Evolutionary conservation across 2,329 filamentous ascomycete species (phyloP), one percentile per base, ranked within the genome.

Genomic region (Capronia epimyces): DNA sequence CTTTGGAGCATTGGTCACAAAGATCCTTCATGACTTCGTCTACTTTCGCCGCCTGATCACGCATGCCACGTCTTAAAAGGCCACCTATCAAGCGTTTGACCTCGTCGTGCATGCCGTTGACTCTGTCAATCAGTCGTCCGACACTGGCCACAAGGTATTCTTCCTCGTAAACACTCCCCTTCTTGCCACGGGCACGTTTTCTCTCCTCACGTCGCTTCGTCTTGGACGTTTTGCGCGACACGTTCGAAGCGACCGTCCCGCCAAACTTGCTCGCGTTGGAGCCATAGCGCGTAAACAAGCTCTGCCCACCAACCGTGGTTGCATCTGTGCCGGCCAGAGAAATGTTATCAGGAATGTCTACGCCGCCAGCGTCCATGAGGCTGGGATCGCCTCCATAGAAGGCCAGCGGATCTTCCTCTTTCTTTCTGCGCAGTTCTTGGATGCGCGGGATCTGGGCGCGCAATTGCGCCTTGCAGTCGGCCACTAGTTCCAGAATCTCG

Each of bases 91-190:
- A 75, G 13, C 83, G 72, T 63, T 82, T 78, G 0, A 88, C 80
- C 66, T 98, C 93, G 1, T 80, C 76, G 44, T 82, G 78, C 2
- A 84, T 78, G 18, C 75, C 75, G 66, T 90, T 89, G 18, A 95
- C 81, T 29, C 90, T 78, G 66, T 95, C 89, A 12, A 95, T 80
- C 27, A 98, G 76, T 20, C 93, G 77, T 10, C 84, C 80, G 29
- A 97, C 83, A 60, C 85, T 91, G 67, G 90, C 93, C 52, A 95
- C 84, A 3, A 98, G 79, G 67, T 98, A 98, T 69, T 97, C 93
- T 65, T 97, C 91, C 68, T 98, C 93, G 68, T 98, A 98, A 3
- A 98, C 87, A 13, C 88, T 95, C 9, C 93, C 93, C 74, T 97
- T 97, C 67, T 95, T 91, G 20, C 93, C 93, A 6, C 89, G 77